Conservation (phyloP, 2,329 filamentous ascomycete species). For the Penicillium sp. region DNA sequence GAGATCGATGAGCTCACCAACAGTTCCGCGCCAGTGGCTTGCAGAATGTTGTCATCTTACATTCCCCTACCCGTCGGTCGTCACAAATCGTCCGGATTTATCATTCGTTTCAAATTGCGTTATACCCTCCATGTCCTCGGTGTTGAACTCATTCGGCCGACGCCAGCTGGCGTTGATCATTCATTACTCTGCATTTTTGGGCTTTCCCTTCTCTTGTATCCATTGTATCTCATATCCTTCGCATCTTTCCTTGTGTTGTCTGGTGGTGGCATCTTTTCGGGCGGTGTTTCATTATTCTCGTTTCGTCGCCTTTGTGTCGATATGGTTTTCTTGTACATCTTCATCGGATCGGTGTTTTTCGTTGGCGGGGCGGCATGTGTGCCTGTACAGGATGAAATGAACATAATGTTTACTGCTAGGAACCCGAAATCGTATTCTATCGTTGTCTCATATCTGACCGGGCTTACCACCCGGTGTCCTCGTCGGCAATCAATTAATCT, state of each 20-base stretch:
- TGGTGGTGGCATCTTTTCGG: neutral
- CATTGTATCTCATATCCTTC: neutral
- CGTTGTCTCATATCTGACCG: neutral
- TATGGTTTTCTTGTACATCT: constrained; percentile 17
- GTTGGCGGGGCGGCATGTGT: neutral
- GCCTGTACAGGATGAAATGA: constrained; percentile 4
- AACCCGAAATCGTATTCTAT: constrained; percentile 2
- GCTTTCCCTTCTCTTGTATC: constrained; percentile 4
- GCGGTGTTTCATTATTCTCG: constrained; percentile 8
- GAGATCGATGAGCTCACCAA: constrained; percentile 18
- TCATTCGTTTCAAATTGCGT: constrained; percentile 19
- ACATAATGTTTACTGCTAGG: constrained; percentile 6
- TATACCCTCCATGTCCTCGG: constrained; percentile 23
- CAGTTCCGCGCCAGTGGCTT: neutral
- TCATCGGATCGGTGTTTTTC: constrained; percentile 17
- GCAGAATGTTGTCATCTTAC: neutral
- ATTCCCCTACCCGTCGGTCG: neutral
- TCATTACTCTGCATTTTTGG: constrained; percentile 3
- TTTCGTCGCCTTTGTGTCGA: constrained; percentile 9
- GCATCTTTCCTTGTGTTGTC: neutral
- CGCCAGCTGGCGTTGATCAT: constrained; percentile 17
- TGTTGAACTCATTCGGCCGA: constrained; percentile 5
- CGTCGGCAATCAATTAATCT: constrained; percentile 1
- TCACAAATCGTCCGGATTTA: neutral
- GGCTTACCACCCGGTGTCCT: neutral